These are phyloP conservation scores for Phaeotremella fagi DNA, from an alignment of 768 basidiomycete species.

Conservation along the genomic window DNA sequence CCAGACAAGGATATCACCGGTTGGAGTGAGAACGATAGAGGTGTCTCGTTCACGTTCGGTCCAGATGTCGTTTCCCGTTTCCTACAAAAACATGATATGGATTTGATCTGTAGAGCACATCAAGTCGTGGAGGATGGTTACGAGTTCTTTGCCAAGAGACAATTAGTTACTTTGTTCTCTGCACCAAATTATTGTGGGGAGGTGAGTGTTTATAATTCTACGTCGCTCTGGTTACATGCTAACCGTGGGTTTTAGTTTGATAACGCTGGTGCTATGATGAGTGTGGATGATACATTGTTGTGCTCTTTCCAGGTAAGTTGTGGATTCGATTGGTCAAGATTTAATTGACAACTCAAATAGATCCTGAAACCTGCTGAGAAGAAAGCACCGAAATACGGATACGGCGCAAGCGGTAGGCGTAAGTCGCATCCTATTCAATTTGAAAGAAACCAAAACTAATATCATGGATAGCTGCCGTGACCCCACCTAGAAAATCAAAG, in stretches of 20 bases:
- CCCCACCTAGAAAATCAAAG: constrained; percentile 95
- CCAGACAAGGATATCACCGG: constrained; percentile 99
- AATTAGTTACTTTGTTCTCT: constrained; percentile 93
- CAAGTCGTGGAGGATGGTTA: constrained; percentile 99
- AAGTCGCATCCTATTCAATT: no score
- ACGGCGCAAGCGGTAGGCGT: constrained; percentile 43
- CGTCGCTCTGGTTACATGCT: not conserved
- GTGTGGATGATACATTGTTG: constrained; percentile 91
- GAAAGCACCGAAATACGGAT: constrained; percentile 66
- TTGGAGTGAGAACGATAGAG: constrained; percentile 98
- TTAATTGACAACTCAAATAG: constrained; percentile 51
- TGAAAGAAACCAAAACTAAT: no score
- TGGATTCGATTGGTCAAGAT: not conserved
- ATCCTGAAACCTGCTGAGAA: constrained; percentile 99
- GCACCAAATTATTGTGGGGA: constrained; percentile 61
- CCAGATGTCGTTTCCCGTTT: constrained; percentile 97
- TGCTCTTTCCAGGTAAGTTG: constrained; percentile 93
- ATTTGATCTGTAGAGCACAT: constrained; percentile 95
- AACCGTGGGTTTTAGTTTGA: constrained; percentile 65
- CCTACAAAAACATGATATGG: constrained; percentile 99
- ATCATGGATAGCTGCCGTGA: constrained; percentile 61
- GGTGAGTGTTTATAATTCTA: constrained; percentile 27
- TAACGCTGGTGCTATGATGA: constrained; percentile 99
- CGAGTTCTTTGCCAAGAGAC: constrained; percentile 97
- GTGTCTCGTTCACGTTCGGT: constrained; percentile 97